Percentiles rank a stretch among this genome's conserved stretches.
Conservation (phyloP, 176 grass and related monocot genomes). For the Paspalum notatum region DNA sequence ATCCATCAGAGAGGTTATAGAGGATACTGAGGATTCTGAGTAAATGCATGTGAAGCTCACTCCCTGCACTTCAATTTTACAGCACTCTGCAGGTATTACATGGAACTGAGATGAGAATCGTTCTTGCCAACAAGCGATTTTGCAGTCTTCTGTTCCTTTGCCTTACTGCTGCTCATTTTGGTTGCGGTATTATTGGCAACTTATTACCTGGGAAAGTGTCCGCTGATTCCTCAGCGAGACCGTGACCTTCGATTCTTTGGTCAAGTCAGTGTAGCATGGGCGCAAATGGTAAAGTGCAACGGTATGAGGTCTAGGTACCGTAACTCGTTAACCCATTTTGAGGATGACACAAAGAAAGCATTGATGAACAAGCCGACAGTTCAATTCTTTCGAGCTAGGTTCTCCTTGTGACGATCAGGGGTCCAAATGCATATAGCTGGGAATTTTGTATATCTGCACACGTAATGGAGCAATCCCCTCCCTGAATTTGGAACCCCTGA, state of each 20-base stretch:
- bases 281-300: slow-evolving; percentile 6
- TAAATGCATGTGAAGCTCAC: slow-evolving; percentile 16
- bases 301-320: neutral
- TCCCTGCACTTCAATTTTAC: neutral
- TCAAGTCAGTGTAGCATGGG: neutral
- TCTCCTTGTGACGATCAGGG: neutral
- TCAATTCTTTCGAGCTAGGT: slow-evolving; percentile 12
- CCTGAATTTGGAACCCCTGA: neutral
- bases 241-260: neutral
- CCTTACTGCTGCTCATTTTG: slow-evolving; percentile 19
- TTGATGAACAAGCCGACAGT: neutral
- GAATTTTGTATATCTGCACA: slow-evolving; percentile 30
- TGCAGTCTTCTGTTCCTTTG: slow-evolving; percentile 2
- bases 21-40: slow-evolving; percentile 63
- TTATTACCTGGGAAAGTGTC: neutral
- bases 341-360: neutral
- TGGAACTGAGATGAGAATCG: slow-evolving; percentile 10
- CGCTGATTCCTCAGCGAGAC: neutral
- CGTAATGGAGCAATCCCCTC: neutral
- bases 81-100: neutral
- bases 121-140: neutral
- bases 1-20: slow-evolving; percentile 63
- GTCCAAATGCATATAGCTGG: neutral
- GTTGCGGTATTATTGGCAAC: neutral
- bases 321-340: slow-evolving; percentile 5